Base-by-base conservation (phyloP, 2,329 filamentous ascomycete genomes). In the Lanzia echinophila region DNA sequence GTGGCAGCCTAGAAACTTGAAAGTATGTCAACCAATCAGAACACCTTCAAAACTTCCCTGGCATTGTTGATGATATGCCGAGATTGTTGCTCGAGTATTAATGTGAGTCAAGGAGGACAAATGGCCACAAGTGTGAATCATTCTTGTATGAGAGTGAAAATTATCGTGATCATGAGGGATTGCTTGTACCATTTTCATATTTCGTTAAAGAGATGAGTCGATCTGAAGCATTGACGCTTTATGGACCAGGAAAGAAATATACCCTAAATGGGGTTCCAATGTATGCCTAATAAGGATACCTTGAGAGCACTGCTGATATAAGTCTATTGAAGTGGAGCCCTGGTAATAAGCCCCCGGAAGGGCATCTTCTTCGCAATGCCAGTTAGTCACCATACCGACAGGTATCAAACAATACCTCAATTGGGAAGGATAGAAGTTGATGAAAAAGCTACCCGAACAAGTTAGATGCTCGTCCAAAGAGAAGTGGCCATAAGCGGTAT, bases 71-170 rank as follows among this genome's bases (percentile, higher is more conserved):
- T 28, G 8, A 28, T 28, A 8, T 4, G 8, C 8, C 8, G 24
- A 28, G 24, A 28, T 28, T 4, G 24, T 28, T 28, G 24, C 24
- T 28, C 24, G 24, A 28, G 24, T 28, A 28, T 22, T 43, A 7
- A 22, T 15, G 17, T 24, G 41, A 43, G 7, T 43, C 17, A 43
- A 17, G 22, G 11, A 43, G 41, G 22, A 43, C 22, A 42, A 13
- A 11, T 33, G 6, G 19, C 20, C 50, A 53, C 50, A 53, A 53
- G 50, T 48, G 34, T 48, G 44, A 42, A 41, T 47, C 43, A 48
- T 53, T 24, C 10, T 19, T 39, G 24, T 24, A 39, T 41, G 5
- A 32, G 12, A 8, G 17, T 17, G 15, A 13, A 17, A 39, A 41
- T 47, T 48, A 28, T 42, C 12, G 17, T 39, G 50, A 52, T 52